Evolutionary conservation across 1,139 yeast species (phyloP), one percentile per base, ranked within the genome.

Genomic region (Yamadazyma triangularis): DNA sequence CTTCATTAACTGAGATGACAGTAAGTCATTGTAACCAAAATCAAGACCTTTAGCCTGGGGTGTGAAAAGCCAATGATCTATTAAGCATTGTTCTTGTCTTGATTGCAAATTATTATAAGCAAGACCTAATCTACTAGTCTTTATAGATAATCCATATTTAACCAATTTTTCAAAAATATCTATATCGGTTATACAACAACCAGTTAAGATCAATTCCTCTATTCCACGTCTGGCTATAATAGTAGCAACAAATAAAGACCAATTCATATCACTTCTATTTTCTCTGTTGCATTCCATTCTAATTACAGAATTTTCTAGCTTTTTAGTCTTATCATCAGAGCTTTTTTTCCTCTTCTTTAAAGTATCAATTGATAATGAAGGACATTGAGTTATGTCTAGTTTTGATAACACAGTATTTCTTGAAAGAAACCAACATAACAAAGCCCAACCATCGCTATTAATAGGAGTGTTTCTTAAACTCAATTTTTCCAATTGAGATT

Each of bases 391-490:
- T 13, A 83, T 58, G 50, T 83, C 93, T 23, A 83, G 47, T 28
- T 76, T 67, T 30, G 64, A 64, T 28, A 82, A 46, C 1, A 71
- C 71, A 28, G 64, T 72, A 41, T 78, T 78, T 50, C 80, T 70
- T 1, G 85, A 70, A 15, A 83, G 57, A 42, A 82, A 82, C 76
- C 82, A 79, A 41, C 87, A 79, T 23, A 83, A 55, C 26, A 79
- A 51, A 30, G 73, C 71, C 91, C 91, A 83, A 6, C 91, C 93
- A 36, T 73, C 74, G 8, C 61, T 61, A 49, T 78, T 76, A 14
- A 83, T 63, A 2, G 84, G 82, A 0, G 88, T 79, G 48, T 83
- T 83, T 51, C 91, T 68, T 36, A 83, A 60, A 16, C 88, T 78
- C 27, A 83, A 49, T 45, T 81, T 82, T 41, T 78, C 84, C 34